Base-by-base conservation (phyloP, 108 stramenopile genomes). In the Licmophora abbreviata region DNA sequence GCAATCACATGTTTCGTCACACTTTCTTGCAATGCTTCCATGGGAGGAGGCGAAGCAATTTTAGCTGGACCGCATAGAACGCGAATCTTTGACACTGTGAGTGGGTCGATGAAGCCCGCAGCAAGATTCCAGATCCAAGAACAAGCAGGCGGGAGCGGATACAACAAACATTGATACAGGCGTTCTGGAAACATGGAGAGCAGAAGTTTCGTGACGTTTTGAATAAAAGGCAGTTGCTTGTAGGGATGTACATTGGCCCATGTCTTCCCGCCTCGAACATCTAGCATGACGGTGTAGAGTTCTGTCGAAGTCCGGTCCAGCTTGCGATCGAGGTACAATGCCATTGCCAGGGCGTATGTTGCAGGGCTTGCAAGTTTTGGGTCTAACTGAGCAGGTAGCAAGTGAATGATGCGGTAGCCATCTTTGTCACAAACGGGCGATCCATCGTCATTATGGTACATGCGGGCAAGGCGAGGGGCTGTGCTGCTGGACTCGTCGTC, bases 111-210 rank as follows among this genome's bases (percentile, higher is more conserved):
- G n/a, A n/a, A n/a, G n/a, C n/a, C n/a, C n/a, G n/a, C n/a, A n/a
- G n/a, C n/a, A n/a, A n/a, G n/a, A n/a, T n/a, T n/a, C n/a, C n/a
- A n/a, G n/a, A n/a, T n/a, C n/a, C n/a, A n/a, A n/a, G n/a, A n/a
- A n/a, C n/a, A n/a, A n/a, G n/a, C n/a, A n/a, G n/a, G n/a, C n/a
- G 88, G 88, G 35, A 89, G 63, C 1, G 88, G 88, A 44, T 73
- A 80, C 11, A 89, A 33, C 1, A 83, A 24, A 14, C 66, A 61
- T 22, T 63, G 51, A 24, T 73, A 56, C 49, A 85, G 44, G 10
- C 88, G 69, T 53, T 89, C 83, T 10, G 88, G 88, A 52, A 79
- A 79, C 9, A 74, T 48, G 10, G 69, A 48, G 2, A 68, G 48
- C 14, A 85, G 53, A n/a, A 85, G 37, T 21, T 65, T 66, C 7